phyloP scores from a whole-genome alignment of 352 stramenopile genomes.

The Globisporangium ultimum region DNA sequence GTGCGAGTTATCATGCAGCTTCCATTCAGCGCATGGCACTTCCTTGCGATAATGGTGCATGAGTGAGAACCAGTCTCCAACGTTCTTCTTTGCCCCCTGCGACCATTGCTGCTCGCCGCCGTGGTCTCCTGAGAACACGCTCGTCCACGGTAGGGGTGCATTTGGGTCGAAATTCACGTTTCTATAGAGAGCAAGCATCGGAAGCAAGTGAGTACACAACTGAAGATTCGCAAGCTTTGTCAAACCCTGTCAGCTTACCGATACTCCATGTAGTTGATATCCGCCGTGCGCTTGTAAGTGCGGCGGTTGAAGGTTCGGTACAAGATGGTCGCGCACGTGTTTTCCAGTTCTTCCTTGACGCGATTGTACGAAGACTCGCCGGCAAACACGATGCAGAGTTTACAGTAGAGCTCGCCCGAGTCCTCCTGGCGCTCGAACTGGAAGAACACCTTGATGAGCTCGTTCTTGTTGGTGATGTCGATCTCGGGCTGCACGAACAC shows the following conservation, averaged over 20 bases:
- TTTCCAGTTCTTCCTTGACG: constrained; percentile 63
- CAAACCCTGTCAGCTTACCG: constrained; percentile 18
- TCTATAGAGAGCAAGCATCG: constrained; percentile 18
- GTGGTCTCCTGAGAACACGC: constrained; percentile 73
- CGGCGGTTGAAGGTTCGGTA: constrained; percentile 85
- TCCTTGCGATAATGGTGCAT: constrained; percentile 85
- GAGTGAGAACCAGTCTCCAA: constrained; percentile 86
- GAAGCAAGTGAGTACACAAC: not conserved
- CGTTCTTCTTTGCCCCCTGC: constrained; percentile 79
- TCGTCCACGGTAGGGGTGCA: constrained; percentile 43
- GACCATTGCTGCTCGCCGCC: constrained; percentile 75
- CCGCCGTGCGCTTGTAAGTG: constrained; percentile 84
- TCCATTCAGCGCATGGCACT: constrained; percentile 45
- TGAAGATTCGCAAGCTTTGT: not conserved
- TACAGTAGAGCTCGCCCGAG: constrained; percentile 50
- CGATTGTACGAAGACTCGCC: constrained; percentile 86
- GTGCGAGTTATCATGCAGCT: constrained; percentile 29
- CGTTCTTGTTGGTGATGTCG: constrained; percentile 79
- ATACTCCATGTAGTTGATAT: constrained; percentile 90
- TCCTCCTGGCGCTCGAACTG: constrained; percentile 66
- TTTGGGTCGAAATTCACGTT: constrained; percentile 58
- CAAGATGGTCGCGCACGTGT: constrained; percentile 69
- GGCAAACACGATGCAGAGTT: constrained; percentile 80
- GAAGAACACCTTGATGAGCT: constrained; percentile 82
- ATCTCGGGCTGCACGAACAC: constrained; percentile 83